Evolutionary conservation across 2,329 filamentous ascomycete species (phyloP), one percentile per base, ranked within the genome.

Genomic region (Helicocarpus griseus): DNA sequence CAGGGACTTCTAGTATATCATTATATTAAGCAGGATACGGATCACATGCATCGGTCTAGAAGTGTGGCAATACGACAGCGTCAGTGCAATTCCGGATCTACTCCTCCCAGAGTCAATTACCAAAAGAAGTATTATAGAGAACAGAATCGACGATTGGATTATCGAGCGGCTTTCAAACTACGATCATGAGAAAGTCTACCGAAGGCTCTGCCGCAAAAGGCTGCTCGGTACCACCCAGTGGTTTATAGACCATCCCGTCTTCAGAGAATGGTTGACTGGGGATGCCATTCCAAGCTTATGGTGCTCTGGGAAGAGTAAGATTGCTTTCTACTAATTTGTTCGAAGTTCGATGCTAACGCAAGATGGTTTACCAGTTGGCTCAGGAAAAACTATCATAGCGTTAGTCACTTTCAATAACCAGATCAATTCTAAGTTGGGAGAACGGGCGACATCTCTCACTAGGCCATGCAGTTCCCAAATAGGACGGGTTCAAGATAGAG

Each of bases 331-430:
- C 26, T n/a, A 17, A n/a, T 9, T n/a, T 6, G n/a, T 33, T 14
- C 21, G 14, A 4, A 41, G 7, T 21, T 39, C 14, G 31, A 21
- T 45, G 26, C 26, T 45, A 21, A 45, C 26, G 21, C 13, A 5
- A 14, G 31, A 33, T 19, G 3, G 26, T 31, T 45, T 11, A 19
- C 13, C 5, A 45, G 43, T 33, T 33, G 43, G 43, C 9, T 45
- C 43, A 6, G 43, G 26, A n/a, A 45, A 45, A 45, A 45, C 43
- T 4, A 31, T 45, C n/a, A 19, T 45, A 21, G 43, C 43, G 43
- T 45, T 9, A 45, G 43, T 45, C 4, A 24, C 4, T 17, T 11
- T 14, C n/a, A n/a, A n/a, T n/a, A n/a, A n/a, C n/a, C n/a, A n/a
- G n/a, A n/a, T n/a, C n/a, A n/a, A n/a, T n/a, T n/a, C n/a, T n/a